Conservation (phyloP, 2,329 filamentous ascomycete genomes). For the Aureobasidium musti region DNA sequence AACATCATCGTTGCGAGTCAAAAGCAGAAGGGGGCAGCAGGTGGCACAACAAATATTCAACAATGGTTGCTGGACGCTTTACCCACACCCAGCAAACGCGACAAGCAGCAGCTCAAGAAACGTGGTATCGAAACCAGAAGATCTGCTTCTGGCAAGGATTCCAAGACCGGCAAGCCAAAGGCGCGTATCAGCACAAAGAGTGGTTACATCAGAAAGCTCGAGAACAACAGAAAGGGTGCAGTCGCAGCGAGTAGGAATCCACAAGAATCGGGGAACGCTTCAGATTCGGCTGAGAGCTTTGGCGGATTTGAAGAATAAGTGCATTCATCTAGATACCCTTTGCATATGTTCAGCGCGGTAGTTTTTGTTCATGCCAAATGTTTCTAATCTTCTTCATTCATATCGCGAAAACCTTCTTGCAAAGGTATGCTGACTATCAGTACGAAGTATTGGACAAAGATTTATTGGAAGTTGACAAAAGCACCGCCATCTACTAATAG, state of each 20-base stretch:
- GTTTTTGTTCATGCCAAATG: neutral
- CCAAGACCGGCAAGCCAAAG: constrained; percentile 50
- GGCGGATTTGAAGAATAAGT: constrained; percentile 44
- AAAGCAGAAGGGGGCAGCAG: constrained; percentile 60
- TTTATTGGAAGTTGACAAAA: constrained; percentile 82
- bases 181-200: constrained; percentile 81
- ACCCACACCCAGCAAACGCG: constrained; percentile 78
- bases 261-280: constrained; percentile 32
- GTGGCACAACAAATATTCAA: constrained; percentile 61
- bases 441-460: neutral
- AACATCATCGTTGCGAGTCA: constrained; percentile 88
- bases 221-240: constrained; percentile 60
- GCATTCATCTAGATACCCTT: neutral
- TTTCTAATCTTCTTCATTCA: neutral
- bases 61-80: constrained; percentile 88
- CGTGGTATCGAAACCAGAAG: constrained; percentile 75
- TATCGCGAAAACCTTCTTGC: too few relatives aligned
- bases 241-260: constrained; percentile 40
- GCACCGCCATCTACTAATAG: constrained; percentile 83
- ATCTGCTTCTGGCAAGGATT: constrained; percentile 45
- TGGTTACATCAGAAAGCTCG: constrained; percentile 68
- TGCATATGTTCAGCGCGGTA: neutral
- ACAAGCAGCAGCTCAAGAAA: constrained; percentile 78
- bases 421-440: neutral
- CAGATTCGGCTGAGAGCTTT: constrained; percentile 43